Base-by-base conservation (phyloP, 768 basidiomycete species). In the Suillus ampliporus region DNA sequence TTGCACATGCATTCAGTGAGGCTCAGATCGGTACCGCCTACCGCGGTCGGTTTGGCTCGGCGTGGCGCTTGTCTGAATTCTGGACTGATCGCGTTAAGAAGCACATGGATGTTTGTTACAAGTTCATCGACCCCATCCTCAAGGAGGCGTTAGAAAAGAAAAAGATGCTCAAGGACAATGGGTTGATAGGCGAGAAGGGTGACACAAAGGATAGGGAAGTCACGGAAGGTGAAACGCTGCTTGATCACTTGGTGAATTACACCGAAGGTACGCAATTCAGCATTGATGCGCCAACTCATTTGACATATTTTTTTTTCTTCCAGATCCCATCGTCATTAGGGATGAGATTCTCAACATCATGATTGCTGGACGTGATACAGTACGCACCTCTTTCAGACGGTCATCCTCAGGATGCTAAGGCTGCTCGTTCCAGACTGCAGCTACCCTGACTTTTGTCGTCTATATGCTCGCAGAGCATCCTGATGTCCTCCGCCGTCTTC, bases 211-310 rank as follows among this genome's bases (percentile, higher is more conserved):
- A 72, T 31, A 68, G 61, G 43, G 78, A 71, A 53, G 70, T 75
- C 62, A 47, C 68, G 63, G 83, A 84, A 53, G 78, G 76, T 2
- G 79, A 79, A 60, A 84, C 78, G 1, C 70, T 86, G 26, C 69
- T 86, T 66, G 83, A 84, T 58, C 83, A 86, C 72, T 67, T 88
- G 64, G 79, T 86, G n/a, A 79, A 80, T 40, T 79, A 79, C 41
- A 87, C 85, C 1, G 77, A 86, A 67, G 84, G 85, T 85, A 35
- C 57, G 75, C 63, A 43, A 17, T 64, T 48, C 23, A 13, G 11
- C 14, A 11, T 26, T 14, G 54, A 38, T 5, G 6, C 4, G 28
- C 9, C 35, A 17, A 13, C 19, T 38, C 13, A 21, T 17, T 17
- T 46, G 43, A 60, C 62, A 47, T 28, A 67, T 50, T 31, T 5